phyloP scores from a whole-genome alignment of 495 filamentous ascomycete species.

The Penicillium ucsense region DNA sequence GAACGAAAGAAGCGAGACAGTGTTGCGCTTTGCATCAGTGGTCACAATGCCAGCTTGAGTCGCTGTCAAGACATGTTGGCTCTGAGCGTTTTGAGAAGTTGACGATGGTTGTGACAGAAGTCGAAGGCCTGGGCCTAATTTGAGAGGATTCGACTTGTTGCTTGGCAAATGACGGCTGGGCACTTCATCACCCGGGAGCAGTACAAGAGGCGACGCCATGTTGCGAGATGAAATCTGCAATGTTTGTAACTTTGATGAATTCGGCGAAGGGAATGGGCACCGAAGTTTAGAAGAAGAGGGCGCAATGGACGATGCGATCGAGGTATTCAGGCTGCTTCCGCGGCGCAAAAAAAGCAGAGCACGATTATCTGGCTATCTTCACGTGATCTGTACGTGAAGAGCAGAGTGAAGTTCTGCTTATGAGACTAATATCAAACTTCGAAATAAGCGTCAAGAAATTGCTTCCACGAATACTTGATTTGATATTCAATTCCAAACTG shows the following conservation, averaged over 20 bases:
- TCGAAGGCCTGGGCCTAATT: slow-evolving; percentile 73
- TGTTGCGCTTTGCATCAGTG: slow-evolving; percentile 65
- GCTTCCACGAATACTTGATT: too few relatives aligned
- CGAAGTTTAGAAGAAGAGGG: not conserved
- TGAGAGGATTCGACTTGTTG: slow-evolving; percentile 56
- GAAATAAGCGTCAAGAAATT: too few relatives aligned
- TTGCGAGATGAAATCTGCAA: not conserved
- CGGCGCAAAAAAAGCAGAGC: slow-evolving; percentile 1
- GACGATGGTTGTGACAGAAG: slow-evolving; percentile 28
- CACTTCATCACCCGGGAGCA: slow-evolving; percentile 76
- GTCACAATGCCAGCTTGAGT: slow-evolving; percentile 72
- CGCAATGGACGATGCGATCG: not conserved
- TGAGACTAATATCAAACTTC: too few relatives aligned
- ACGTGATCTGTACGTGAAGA: slow-evolving; percentile 5
- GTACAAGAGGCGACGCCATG: slow-evolving; percentile 39
- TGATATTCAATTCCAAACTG: too few relatives aligned
- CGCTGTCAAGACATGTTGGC: slow-evolving; percentile 47
- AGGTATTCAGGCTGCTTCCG: not conserved
- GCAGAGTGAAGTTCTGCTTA: too few relatives aligned
- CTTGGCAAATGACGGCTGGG: slow-evolving; percentile 49
- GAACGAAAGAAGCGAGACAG: slow-evolving; percentile 27
- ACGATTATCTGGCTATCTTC: slow-evolving; percentile 12
- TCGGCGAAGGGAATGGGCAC: too few relatives aligned
- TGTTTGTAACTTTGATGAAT: not conserved
- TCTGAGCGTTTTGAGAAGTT: slow-evolving; percentile 3